Evolutionary conservation across 345 rosid genomes (phyloP).

Genomic region (Lenwebbia sp.): DNA sequence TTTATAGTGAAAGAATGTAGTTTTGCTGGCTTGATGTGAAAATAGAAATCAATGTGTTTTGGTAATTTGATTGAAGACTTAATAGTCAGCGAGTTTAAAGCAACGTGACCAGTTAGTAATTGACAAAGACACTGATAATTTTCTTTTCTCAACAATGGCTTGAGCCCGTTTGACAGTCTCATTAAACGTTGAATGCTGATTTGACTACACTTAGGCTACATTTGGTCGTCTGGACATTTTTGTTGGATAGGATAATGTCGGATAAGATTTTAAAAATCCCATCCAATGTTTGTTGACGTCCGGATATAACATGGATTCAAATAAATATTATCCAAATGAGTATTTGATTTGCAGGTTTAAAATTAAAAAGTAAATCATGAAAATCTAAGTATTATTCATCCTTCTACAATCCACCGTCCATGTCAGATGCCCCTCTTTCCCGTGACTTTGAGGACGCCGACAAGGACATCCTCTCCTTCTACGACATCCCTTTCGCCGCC

Average conservation of each 20-base stretch:
- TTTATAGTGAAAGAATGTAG: background rate
- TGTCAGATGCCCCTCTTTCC: background rate
- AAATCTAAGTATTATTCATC: background rate
- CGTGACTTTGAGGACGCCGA: background rate
- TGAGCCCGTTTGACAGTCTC: background rate
- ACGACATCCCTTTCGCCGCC: slow-evolving; percentile 1
- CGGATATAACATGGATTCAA: background rate
- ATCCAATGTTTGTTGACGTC: background rate
- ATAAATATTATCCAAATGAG: too few relatives aligned
- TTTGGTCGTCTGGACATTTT: too few relatives aligned
- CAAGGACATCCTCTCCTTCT: slow-evolving; percentile 16
- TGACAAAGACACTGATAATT: background rate
- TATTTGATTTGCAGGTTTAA: too few relatives aligned
- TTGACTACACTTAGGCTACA: too few relatives aligned
- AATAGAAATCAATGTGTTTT: background rate
- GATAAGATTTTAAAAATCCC: background rate
- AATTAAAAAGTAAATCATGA: background rate
- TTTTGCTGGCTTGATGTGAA: too few relatives aligned
- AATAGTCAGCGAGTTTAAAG: too few relatives aligned
- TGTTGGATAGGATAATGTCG: too few relatives aligned
- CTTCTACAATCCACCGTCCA: background rate
- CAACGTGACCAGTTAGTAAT: background rate
- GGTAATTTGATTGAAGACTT: background rate
- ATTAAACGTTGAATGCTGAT: too few relatives aligned
- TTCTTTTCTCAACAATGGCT: background rate